Percentiles rank a stretch among this genome's conserved stretches.
Evolutionary conservation across 2,329 filamentous ascomycete species (phyloP).

Genomic region (Aspergillus sp.): DNA sequence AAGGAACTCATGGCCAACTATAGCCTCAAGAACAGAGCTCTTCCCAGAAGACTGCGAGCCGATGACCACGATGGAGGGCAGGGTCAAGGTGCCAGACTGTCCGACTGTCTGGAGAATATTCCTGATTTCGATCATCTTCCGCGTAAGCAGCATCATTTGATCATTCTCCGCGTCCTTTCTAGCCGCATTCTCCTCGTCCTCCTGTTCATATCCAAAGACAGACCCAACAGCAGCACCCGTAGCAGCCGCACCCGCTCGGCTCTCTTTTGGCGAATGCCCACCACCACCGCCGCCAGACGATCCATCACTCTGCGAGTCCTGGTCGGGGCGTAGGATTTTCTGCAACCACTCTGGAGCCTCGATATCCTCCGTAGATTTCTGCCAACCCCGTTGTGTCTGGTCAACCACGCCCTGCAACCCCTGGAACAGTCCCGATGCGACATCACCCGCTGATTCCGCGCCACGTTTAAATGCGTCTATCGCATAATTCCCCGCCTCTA

Average conservation of each 20-base stretch:
- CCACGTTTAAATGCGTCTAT: constrained; percentile 73
- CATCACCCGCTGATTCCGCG: constrained; percentile 67
- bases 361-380: constrained; percentile 75
- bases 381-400: constrained; percentile 78
- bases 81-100: constrained; percentile 80
- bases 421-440: constrained; percentile 69
- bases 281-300: constrained; percentile 39
- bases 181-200: constrained; percentile 59
- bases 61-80: constrained; percentile 98
- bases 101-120: constrained; percentile 88
- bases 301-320: constrained; percentile 54
- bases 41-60: constrained; percentile 98
- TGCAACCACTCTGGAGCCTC: constrained; percentile 77
- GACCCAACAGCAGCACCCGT: constrained; percentile 71
- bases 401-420: constrained; percentile 72
- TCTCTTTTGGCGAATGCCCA: constrained; percentile 55
- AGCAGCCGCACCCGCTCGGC: constrained; percentile 56
- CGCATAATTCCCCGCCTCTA: constrained; percentile 74
- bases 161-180: constrained; percentile 79
- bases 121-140: constrained; percentile 99
- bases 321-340: constrained; percentile 64
- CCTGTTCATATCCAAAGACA: constrained; percentile 75
- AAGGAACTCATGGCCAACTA: constrained; percentile 95
- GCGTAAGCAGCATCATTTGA: constrained; percentile 98
- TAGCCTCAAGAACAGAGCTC: constrained; percentile 93